Evolutionary conservation across 2,329 filamentous ascomycete species (phyloP), one percentile per base, ranked within the genome.

Genomic region (Macroventuria anomochaeta): DNA sequence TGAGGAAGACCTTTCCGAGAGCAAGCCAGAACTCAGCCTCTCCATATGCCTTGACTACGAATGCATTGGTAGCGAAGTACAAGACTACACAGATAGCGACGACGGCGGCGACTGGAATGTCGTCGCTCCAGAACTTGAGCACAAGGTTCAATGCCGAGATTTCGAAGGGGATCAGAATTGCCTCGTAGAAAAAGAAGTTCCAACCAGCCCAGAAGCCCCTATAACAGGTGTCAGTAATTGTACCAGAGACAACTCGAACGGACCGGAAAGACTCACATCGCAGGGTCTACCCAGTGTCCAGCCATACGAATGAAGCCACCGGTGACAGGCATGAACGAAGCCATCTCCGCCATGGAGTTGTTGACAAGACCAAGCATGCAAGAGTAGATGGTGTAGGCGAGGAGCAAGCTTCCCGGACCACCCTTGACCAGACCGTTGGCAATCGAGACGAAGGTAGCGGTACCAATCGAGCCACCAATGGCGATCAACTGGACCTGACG

Each of bases 331-430:
- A 85, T 83, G 53, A 81, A 81, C 78, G 32, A 80, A 76, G 43
- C 76, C 85, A 88, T 88, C 68, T 88, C 85, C 5, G 85, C 85
- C 49, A 86, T 76, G 55, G 80, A 81, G 65, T 85, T 87, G 77
- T 86, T 87, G 69, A 87, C 81, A 41, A 84, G 72, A 18, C 76
- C 84, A 46, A 87, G 75, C 49, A 86, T 67, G 61, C 75, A 66
- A 20, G 76, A 76, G 67, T 86, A 85, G 38, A 84, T 54, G 13
- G 76, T 77, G 65, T 82, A 87, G 28, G 81, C 83, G 51, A 87
- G 69, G 56, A 88, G 78, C 37, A 87, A 74, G 53, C 76, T 81
- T 34, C 71, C 78, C 5, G 80, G 78, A 11, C 80, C 79, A 41
- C 77, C 79, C 41, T 71, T 70, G 49, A 70, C 65, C 7, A 82